phyloP scores from a whole-genome alignment of 306 rosid genomes.

The Vigna reflexopilosa region DNA sequence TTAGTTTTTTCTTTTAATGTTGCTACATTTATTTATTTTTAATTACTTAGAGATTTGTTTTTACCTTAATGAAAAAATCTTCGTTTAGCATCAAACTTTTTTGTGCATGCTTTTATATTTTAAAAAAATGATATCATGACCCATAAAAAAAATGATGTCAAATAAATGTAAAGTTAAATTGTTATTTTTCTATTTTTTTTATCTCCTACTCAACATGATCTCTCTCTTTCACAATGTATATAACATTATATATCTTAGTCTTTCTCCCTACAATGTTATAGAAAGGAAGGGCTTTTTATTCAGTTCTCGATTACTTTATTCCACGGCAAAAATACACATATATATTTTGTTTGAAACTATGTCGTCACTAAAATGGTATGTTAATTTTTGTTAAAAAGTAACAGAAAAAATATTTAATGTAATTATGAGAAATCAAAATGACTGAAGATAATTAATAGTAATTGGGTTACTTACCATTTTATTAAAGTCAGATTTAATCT shows the following conservation, averaged over 20 bases:
- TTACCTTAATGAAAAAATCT: neutral
- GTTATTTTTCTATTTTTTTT: neutral
- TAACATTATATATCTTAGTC: neutral
- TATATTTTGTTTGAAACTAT: neutral
- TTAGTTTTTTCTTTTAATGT: neutral
- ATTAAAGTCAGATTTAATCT: neutral
- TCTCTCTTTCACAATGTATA: neutral
- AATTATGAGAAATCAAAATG: neutral
- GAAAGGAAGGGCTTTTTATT: neutral
- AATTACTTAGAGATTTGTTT: neutral
- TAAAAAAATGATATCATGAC: no score
- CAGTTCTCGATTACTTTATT: constrained; percentile 1
- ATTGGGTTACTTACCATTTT: neutral
- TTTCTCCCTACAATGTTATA: neutral
- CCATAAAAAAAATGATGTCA: no score
- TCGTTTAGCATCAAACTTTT: neutral
- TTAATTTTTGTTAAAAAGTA: neutral
- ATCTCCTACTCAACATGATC: neutral
- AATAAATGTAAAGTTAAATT: no score
- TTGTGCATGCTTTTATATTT: neutral
- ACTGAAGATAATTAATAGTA: neutral
- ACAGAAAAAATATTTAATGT: neutral
- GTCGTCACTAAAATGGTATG: neutral
- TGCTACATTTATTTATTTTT: neutral
- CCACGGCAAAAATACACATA: neutral